Evolutionary conservation across 208 protist genomes (phyloP).

Genomic region (Blastocrithidia nonstop): DNA sequence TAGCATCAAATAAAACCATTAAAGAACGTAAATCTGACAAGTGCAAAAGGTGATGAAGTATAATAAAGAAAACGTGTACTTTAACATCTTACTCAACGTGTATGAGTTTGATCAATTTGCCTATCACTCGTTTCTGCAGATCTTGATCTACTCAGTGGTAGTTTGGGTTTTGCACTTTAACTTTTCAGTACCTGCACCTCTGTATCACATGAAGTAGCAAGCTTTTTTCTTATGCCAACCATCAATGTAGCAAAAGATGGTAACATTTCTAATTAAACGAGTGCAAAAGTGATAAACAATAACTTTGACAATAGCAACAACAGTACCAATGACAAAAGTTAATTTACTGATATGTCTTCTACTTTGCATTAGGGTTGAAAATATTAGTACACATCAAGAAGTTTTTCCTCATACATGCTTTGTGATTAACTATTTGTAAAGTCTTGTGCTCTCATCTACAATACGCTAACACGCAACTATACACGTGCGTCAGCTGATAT

Average conservation of each 20-base stretch:
- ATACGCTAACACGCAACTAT: constrained; percentile 5
- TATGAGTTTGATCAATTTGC: constrained; percentile 45
- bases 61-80: background rate
- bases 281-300: background rate
- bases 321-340: constrained; percentile 5
- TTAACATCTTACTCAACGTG: constrained; percentile 13
- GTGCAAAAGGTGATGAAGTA: background rate
- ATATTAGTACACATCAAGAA: background rate
- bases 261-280: too few relatives aligned
- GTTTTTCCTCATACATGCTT: background rate
- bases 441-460: constrained; percentile 8
- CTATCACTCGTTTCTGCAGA: constrained; percentile 25
- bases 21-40: background rate
- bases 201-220: too few relatives aligned
- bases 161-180: constrained; percentile 19
- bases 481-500: too few relatives aligned
- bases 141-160: constrained; percentile 40
- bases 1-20: too few relatives aligned
- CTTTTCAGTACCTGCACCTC: constrained; percentile 7
- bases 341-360: too few relatives aligned
- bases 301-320: background rate
- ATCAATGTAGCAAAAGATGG: too few relatives aligned
- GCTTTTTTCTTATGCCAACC: too few relatives aligned
- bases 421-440: constrained; percentile 9
- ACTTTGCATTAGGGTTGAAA: constrained; percentile 1